Conservation (phyloP, 148 eudicot species). For the Heliamphora exappendiculata region DNA sequence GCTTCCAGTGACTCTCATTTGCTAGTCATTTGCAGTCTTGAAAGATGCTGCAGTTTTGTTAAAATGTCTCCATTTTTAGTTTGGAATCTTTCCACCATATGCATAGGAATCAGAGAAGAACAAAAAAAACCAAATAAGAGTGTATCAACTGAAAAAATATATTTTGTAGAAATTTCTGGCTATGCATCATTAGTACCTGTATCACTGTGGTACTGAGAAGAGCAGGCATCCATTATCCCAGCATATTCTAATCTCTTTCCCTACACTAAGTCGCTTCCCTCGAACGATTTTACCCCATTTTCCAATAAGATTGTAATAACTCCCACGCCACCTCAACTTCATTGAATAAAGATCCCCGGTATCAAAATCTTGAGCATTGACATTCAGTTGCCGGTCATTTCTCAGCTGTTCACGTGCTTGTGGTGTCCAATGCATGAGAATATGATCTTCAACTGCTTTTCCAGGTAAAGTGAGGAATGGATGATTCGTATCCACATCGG, state of each 20-base stretch:
- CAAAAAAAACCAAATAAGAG: background rate
- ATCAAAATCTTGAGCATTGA: slow-evolving; percentile 31
- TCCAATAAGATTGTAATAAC: slow-evolving; percentile 27
- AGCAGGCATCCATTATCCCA: slow-evolving; percentile 32
- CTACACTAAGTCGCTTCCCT: slow-evolving; percentile 24
- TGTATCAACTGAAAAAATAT: background rate
- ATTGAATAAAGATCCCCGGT: slow-evolving; percentile 26
- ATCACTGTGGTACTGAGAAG: slow-evolving; percentile 21
- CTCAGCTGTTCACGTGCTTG: slow-evolving; percentile 28
- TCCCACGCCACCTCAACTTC: slow-evolving; percentile 38
- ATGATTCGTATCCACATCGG: slow-evolving; percentile 35
- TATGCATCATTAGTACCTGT: background rate
- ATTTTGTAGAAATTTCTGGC: background rate
- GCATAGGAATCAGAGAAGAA: background rate
- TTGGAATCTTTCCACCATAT: background rate
- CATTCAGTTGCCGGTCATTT: slow-evolving; percentile 24
- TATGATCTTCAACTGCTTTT: slow-evolving; percentile 31
- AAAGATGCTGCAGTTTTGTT: background rate
- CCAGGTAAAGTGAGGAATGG: slow-evolving; percentile 37
- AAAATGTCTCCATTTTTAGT: background rate
- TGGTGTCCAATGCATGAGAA: slow-evolving; percentile 23
- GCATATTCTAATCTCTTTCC: slow-evolving; percentile 26
- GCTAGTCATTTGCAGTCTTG: background rate
- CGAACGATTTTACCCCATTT: slow-evolving; percentile 32
- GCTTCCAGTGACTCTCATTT: background rate